Base-by-base conservation (phyloP, 805 yeast species). In the Isabelozyma gotoi region DNA sequence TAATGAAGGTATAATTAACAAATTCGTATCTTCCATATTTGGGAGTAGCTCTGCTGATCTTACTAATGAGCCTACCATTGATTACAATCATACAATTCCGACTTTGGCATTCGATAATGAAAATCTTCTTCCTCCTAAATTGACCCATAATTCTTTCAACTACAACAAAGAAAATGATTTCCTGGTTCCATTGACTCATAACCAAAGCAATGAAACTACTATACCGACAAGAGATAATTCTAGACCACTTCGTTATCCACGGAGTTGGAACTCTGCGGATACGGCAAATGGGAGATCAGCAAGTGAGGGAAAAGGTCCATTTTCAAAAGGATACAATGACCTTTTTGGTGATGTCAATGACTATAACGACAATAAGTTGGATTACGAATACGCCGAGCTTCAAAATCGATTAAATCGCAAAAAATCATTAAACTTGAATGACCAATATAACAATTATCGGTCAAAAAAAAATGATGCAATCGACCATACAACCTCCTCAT, bases 31-130 rank as follows among this genome's bases (percentile, higher is more conserved):
- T 7, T 38, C 45, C 16, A 27, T 50, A 17, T 44, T 48, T 33
- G 51, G 54, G 10, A 41, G 47, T 1, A 16, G 8, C 5, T 21
- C 59, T 3, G 40, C 56, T 2, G 56, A 61, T 6, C 46, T 65
- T 33, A 47, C 52, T 16, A 64, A 65, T 44, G 70, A 65, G 39
- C 69, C 69, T 2, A 67, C 72, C 3, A 57, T 65, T 6, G 68
- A 65, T 44, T 67, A 65, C 46, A 57, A 63, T 41, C 42, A 57
- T 35, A 62, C 68, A 5, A 53, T 59, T 15, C 20, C n/a, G 14
- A n/a, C n/a, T n/a, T n/a, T n/a, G n/a, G 7, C 36, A 17, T 15
- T 15, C 4, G 14, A 16, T 6, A 14, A 34, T 6, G 20, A 34
- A 12, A 4, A 10, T 17, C 5, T 4, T 17, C 19, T 4, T n/a